Evolutionary conservation across 2,329 filamentous ascomycete species (phyloP).

Genomic region (Colletotrichum magnum): DNA sequence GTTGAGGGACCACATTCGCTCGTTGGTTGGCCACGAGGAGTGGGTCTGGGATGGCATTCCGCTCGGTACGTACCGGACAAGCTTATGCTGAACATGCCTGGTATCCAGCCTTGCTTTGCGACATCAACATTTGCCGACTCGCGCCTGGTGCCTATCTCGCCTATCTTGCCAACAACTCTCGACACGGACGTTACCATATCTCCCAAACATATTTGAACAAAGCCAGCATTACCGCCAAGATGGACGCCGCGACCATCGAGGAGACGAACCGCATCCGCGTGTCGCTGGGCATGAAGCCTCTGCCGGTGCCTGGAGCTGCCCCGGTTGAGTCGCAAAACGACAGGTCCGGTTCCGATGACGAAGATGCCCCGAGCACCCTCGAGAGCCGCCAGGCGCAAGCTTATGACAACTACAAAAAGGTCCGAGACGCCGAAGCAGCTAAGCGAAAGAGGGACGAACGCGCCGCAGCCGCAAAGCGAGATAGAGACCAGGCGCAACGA

Average conservation of each 20-base stretch:
- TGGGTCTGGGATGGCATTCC: conserved; percentile 7
- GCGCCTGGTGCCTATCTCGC: neutral
- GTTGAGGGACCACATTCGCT: conserved; percentile 27
- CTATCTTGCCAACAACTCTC: neutral
- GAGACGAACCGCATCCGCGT: conserved; percentile 94
- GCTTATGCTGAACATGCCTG: conserved; percentile 1
- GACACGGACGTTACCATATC: neutral
- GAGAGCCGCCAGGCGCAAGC: conserved; percentile 82
- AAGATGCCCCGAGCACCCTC: conserved; percentile 84
- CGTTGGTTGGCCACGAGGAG: conserved; percentile 38
- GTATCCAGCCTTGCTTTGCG: conserved; percentile 23
- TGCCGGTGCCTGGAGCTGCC: conserved; percentile 83
- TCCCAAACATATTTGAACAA: too few relatives aligned
- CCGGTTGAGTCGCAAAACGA: conserved; percentile 54
- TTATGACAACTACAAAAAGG: conserved; percentile 79
- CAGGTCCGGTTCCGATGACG: conserved; percentile 67
- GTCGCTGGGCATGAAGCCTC: conserved; percentile 89
- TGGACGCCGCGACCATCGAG: conserved; percentile 84
- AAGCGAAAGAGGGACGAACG: conserved; percentile 86
- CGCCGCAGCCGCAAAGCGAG: conserved; percentile 87
- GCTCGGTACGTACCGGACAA: too few relatives aligned
- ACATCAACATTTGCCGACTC: neutral
- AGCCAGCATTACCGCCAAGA: conserved; percentile 48
- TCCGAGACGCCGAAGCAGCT: conserved; percentile 78
- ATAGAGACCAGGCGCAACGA: conserved; percentile 85